Conservation (phyloP, 148 eudicot species). For the Cornus suecica region DNA sequence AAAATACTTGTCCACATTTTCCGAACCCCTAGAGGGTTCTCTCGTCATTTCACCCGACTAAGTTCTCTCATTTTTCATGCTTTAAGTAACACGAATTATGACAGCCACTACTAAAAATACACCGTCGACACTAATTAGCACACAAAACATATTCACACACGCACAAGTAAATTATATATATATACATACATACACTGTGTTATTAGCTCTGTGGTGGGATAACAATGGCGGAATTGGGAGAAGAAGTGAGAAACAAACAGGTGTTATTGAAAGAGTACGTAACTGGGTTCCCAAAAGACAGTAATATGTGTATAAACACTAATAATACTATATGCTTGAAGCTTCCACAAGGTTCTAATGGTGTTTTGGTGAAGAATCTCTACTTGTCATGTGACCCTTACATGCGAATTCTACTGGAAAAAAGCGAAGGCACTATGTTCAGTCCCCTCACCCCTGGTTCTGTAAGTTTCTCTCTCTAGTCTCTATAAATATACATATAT, state of each 20-base stretch:
- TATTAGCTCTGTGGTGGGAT: not conserved
- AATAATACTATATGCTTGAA: slow-evolving; percentile 1
- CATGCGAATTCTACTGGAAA: slow-evolving; percentile 32
- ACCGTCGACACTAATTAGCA: too few species aligned
- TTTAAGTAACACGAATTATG: too few species aligned
- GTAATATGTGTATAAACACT: slow-evolving; percentile 29
- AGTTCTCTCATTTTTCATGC: too few species aligned
- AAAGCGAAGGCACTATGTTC: slow-evolving; percentile 7
- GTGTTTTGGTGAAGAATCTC: slow-evolving; percentile 49
- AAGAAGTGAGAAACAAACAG: slow-evolving; percentile 29
- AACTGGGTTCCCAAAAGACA: slow-evolving; percentile 31
- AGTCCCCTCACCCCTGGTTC: slow-evolving; percentile 31
- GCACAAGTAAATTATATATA: too few species aligned
- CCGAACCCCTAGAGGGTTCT: not conserved
- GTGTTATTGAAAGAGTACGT: slow-evolving; percentile 32
- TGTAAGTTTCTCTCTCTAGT: slow-evolving; percentile 20
- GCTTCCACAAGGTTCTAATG: slow-evolving; percentile 27
- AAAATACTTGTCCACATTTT: too few species aligned
- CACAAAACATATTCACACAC: not conserved
- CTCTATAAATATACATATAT: not conserved
- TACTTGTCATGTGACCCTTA: slow-evolving; percentile 52
- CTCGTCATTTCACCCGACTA: not conserved
- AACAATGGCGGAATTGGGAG: not conserved
- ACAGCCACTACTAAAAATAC: too few species aligned
- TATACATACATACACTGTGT: not conserved